Percentiles rank a stretch among this genome's conserved stretches.
Conservation (phyloP, 148 eudicot species). For the Drosera capensis region DNA sequence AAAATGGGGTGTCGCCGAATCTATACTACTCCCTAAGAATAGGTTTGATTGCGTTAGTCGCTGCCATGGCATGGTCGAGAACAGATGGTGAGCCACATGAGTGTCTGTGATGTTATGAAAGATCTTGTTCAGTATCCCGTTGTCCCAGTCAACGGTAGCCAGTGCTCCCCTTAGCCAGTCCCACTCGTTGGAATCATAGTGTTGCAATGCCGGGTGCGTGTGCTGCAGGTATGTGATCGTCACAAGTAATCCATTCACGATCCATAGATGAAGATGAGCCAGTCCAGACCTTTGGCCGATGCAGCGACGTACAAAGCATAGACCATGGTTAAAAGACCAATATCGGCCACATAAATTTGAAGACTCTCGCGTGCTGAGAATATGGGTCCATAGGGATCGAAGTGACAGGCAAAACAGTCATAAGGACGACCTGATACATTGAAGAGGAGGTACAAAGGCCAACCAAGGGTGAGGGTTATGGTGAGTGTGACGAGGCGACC, state of each 20-base stretch:
- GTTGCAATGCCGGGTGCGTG: slow-evolving; percentile 6
- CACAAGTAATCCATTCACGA: slow-evolving; percentile 6
- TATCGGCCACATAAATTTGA: slow-evolving; percentile 3
- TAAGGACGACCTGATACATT: slow-evolving; percentile 38
- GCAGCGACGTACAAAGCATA: not conserved
- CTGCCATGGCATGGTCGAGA: slow-evolving; percentile 8
- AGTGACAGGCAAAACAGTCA: slow-evolving; percentile 43
- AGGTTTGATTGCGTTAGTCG: slow-evolving; percentile 8
- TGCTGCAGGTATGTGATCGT: slow-evolving; percentile 5
- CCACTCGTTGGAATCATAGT: slow-evolving; percentile 5
- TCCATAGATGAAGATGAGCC: slow-evolving; percentile 4
- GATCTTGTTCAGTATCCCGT: slow-evolving; percentile 6
- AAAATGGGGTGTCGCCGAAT: slow-evolving; percentile 3
- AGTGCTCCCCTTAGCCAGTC: slow-evolving; percentile 9
- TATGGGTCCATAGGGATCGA: slow-evolving; percentile 34
- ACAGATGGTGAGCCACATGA: slow-evolving; percentile 8
- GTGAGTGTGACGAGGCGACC: slow-evolving; percentile 24
- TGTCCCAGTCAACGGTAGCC: slow-evolving; percentile 1
- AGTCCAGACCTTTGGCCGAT: slow-evolving; percentile 3
- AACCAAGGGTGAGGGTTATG: slow-evolving; percentile 30
- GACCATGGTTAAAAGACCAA: not conserved
- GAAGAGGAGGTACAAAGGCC: slow-evolving; percentile 48
- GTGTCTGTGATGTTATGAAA: slow-evolving; percentile 7
- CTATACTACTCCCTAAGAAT: slow-evolving; percentile 5
- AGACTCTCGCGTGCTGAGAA: slow-evolving; percentile 4